Evolutionary conservation across 2,329 filamentous ascomycete genomes (phyloP), one percentile per base, ranked within the genome.

Genomic region (Kalmusia sp.): DNA sequence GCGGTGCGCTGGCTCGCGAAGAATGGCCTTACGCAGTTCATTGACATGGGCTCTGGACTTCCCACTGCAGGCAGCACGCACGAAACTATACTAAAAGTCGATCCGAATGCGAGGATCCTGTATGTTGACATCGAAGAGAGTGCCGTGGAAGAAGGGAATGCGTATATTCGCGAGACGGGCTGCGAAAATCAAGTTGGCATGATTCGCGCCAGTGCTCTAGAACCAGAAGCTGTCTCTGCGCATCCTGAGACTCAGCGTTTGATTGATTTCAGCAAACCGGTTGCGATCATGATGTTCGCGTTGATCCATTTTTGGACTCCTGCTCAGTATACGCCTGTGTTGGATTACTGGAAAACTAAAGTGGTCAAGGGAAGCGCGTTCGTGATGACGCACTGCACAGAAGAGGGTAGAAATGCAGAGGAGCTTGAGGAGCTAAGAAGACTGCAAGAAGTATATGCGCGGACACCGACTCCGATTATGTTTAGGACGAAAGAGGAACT

Each of bases 31-130:
- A 55, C 46, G 15, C 54, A 57, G 31, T 57, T 57, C 40, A 51
- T 57, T 25, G 54, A 57, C 31, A 41, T 57, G 12, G 54, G 54
- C 11, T 54, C 46, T 33, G 54, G 54, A 15, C 52, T 57, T 14
- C 54, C 54, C 7, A 54, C 52, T 7, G 24, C 39, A 4, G 35
- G 41, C 3, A 55, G 46, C 33, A 57, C 54, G n/a, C 54, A 55
- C 31, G 51, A 57, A n/a, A 39, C 47, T 14, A 52, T 37, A 19
- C 41, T 56, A 33, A 25, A 28, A 22, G 17, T 48, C 7, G 14
- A 28, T 6, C 39, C 34, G 21, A 30, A 40, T 3, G 55, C 55
- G 2, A 48, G 28, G 12, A 43, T 58, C 9, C 17, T 58, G 21
- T 58, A 58, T 25, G 55, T 52, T 1, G 55, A 58, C 25, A 48